Percentiles rank a stretch among this genome's conserved stretches.
Conservation (phyloP, 352 stramenopile genomes). For the Globisporangium okanoganense region DNA sequence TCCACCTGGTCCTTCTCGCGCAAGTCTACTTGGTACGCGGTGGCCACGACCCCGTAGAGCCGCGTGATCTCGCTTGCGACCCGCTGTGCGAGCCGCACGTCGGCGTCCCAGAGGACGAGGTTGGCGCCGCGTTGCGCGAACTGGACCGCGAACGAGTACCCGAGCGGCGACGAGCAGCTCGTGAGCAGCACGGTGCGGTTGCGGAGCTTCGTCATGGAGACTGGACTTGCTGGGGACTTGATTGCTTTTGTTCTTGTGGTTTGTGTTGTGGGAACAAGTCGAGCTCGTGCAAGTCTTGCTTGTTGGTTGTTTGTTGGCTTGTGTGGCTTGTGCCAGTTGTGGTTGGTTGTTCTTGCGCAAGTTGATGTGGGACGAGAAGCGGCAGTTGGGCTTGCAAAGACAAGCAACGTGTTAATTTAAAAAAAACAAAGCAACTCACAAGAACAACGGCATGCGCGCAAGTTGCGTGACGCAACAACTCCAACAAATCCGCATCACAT, state of each 20-base stretch:
- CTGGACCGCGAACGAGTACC: conserved; percentile 18
- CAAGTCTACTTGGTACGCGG: conserved; percentile 14
- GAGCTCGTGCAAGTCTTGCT: background rate
- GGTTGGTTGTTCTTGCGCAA: background rate
- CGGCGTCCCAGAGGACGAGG: conserved; percentile 18
- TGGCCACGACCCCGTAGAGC: conserved; percentile 7
- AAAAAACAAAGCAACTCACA: background rate
- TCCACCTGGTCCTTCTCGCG: conserved; percentile 8
- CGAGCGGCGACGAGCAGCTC: conserved; percentile 16
- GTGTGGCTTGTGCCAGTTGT: background rate
- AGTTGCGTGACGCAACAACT: no score
- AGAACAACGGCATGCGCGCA: background rate
- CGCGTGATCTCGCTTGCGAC: conserved; percentile 14
- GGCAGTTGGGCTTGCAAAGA: background rate
- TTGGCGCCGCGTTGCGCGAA: conserved; percentile 13
- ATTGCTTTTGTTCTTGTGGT: background rate
- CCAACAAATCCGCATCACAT: conserved; percentile 4
- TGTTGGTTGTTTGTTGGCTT: background rate
- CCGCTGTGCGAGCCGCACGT: conserved; percentile 10
- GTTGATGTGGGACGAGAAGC: background rate
- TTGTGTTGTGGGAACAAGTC: background rate
- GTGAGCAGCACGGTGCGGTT: conserved; percentile 17
- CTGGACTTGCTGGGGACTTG: background rate
- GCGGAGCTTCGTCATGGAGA: conserved; percentile 20
- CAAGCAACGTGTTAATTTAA: background rate